Percentiles rank a stretch among this genome's conserved stretches.
phyloP scores from a whole-genome alignment of 164 flowering plant genomes.

The Nelumbo lutea region DNA sequence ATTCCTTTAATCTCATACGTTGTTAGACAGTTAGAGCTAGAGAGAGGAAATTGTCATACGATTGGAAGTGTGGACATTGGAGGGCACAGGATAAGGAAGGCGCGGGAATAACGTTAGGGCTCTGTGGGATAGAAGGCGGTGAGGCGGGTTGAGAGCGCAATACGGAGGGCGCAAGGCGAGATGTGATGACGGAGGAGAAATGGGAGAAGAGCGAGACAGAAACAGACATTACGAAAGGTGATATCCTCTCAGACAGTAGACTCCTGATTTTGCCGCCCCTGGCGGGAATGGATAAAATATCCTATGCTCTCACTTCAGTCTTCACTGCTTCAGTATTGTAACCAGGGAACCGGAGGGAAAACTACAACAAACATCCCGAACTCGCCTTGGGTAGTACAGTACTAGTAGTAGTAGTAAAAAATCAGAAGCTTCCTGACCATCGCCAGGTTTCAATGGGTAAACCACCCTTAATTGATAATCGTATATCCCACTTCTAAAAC shows the following conservation, averaged over 20 bases:
- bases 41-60: constrained; percentile 35
- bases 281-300: no score
- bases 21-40: neutral
- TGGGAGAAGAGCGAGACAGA: neutral
- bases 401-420: no score
- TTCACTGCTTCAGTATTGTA: no score
- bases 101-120: constrained; percentile 17
- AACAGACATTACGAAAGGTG: neutral
- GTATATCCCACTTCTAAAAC: no score
- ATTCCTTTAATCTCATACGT: neutral
- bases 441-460: no score
- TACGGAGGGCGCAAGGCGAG: constrained; percentile 21
- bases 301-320: no score
- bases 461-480: no score
- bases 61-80: constrained; percentile 78
- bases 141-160: constrained; percentile 12
- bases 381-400: no score
- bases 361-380: no score
- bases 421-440: no score
- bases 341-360: no score
- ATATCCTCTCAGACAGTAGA: constrained; percentile 2
- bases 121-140: constrained; percentile 15
- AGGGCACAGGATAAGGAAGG: constrained; percentile 57
- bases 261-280: neutral
- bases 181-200: constrained; percentile 19